These are phyloP conservation scores for Xerocomus minutiporus DNA, from an alignment of 1,284 basidiomycete species.

Conservation along the genomic window DNA sequence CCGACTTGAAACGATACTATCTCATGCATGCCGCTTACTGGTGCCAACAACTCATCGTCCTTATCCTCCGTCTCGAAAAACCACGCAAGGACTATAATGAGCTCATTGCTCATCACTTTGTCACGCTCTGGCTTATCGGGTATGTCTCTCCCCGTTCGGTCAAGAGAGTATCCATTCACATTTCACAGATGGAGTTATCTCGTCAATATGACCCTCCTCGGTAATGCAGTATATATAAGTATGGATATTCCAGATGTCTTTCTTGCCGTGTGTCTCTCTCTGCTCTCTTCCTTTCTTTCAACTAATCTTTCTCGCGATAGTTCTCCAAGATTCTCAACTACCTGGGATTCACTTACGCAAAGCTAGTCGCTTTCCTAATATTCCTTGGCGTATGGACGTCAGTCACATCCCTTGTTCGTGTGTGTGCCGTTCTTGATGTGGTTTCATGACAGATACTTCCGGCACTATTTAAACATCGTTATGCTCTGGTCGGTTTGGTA, in stretches of 20 bases:
- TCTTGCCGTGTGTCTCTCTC: slow-evolving; percentile 62
- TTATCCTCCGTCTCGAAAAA: slow-evolving; percentile 84
- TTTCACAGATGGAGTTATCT: slow-evolving; percentile 78
- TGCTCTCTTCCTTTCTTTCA: background rate
- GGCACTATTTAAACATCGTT: slow-evolving; percentile 86
- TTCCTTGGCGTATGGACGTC: slow-evolving; percentile 83
- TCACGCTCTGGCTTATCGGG: slow-evolving; percentile 95
- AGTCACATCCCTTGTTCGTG: slow-evolving; percentile 31
- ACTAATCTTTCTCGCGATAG: slow-evolving; percentile 37
- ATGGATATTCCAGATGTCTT: slow-evolving; percentile 96
- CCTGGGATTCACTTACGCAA: slow-evolving; percentile 62
- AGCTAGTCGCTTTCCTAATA: slow-evolving; percentile 60
- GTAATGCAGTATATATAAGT: slow-evolving; percentile 89
- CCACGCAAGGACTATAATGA: slow-evolving; percentile 90
- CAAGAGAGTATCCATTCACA: slow-evolving; percentile 8
- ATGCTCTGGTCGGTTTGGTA: slow-evolving; percentile 88
- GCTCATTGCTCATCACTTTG: slow-evolving; percentile 83
- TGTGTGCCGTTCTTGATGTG: background rate
- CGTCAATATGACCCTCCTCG: slow-evolving; percentile 81
- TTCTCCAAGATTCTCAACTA: slow-evolving; percentile 87
- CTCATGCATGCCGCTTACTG: slow-evolving; percentile 89
- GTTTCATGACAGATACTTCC: slow-evolving; percentile 71
- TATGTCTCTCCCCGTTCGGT: slow-evolving; percentile 32
- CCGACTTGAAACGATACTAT: slow-evolving; percentile 88
- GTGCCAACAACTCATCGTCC: slow-evolving; percentile 89